Evolutionary conservation across 2,329 filamentous ascomycete genomes (phyloP).

Genomic region (Ophiobolus disseminans): DNA sequence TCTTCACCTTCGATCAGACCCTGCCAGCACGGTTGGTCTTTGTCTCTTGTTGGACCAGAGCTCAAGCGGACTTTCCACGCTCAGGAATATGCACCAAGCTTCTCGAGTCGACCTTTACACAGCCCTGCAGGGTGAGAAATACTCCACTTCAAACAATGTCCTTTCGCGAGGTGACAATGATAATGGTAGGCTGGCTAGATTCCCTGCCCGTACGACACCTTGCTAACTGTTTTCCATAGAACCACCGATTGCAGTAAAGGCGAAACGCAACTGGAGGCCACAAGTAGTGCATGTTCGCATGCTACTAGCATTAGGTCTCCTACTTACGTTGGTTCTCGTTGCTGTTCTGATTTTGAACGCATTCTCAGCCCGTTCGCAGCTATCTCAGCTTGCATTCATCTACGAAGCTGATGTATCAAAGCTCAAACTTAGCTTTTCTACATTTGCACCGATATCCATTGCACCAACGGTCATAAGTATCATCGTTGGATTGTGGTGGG

Average conservation of each 20-base stretch:
- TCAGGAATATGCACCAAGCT: slow-evolving; percentile 15
- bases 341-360: slow-evolving; percentile 16
- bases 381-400: slow-evolving; percentile 25
- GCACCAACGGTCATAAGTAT: slow-evolving; percentile 28
- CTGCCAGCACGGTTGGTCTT: slow-evolving; percentile 21
- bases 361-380: slow-evolving; percentile 15
- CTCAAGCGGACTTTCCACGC: not conserved
- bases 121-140: slow-evolving; percentile 14
- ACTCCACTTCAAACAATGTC: slow-evolving; percentile 6
- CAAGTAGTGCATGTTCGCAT: slow-evolving; percentile 13
- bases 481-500: slow-evolving; percentile 28
- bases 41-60: slow-evolving; percentile 10
- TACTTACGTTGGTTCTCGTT: slow-evolving; percentile 11
- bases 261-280: slow-evolving; percentile 19
- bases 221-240: not conserved
- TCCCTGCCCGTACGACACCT: not conserved
- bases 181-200: not conserved
- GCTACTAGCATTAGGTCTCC: slow-evolving; percentile 10
- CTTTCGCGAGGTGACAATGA: slow-evolving; percentile 5
- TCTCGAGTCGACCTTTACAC: slow-evolving; percentile 6
- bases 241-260: slow-evolving; percentile 1
- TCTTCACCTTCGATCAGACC: slow-evolving; percentile 24
- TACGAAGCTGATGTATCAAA: slow-evolving; percentile 24
- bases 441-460: slow-evolving; percentile 30
- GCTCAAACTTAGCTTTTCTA: slow-evolving; percentile 16